Base-by-base conservation (phyloP, 768 basidiomycete genomes). In the Russula sp. region DNA sequence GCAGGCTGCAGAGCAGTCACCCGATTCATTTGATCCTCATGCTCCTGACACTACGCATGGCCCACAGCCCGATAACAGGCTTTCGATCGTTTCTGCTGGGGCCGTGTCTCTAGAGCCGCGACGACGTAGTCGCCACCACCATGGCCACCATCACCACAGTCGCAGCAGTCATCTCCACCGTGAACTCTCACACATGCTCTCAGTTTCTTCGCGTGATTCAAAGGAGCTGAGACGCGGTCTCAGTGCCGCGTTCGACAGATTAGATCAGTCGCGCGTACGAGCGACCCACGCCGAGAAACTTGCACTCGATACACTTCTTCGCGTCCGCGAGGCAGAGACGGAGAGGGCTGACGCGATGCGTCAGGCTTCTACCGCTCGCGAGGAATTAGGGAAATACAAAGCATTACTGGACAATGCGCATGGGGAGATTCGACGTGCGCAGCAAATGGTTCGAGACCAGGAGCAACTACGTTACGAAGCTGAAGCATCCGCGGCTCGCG, bases 341-440 rank as follows among this genome's bases (percentile, higher is more conserved):
- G 76, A 74, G 38, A 76, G 79, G 46, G 65, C 75, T 8, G 70
- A 71, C 14, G 71, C 79, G 1, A 77, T 80, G 65, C 76, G 75
- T 24, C 79, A 81, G 3, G 67, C 73, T 0, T 72, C 75, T 14
- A 72, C 76, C 40, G 72, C 74, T 3, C 71, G 72, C 49, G 79
- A 81, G 66, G 81, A 82, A 64, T 72, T 83, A 42, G 75, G 74
- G 55, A 61, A 79, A 65, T 80, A 82, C 72, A 79, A 80, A 68
- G 58, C 77, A 8, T 78, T 82, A 64, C 74, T 79, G 56, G 77
- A 79, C 20, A 79, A 74, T 64, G 80, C 80, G 0, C 78, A 80
- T 65, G 72, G 74, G 34, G 79, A 82, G 65, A 77, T 83, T 30
- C 71, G 72, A 49, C 74, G 78, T 2, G 80, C 78, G 0, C 78